Evolutionary conservation across 2,329 filamentous ascomycete genomes (phyloP), one percentile per base, ranked within the genome.

Genomic region (Fusarium heterosporum): DNA sequence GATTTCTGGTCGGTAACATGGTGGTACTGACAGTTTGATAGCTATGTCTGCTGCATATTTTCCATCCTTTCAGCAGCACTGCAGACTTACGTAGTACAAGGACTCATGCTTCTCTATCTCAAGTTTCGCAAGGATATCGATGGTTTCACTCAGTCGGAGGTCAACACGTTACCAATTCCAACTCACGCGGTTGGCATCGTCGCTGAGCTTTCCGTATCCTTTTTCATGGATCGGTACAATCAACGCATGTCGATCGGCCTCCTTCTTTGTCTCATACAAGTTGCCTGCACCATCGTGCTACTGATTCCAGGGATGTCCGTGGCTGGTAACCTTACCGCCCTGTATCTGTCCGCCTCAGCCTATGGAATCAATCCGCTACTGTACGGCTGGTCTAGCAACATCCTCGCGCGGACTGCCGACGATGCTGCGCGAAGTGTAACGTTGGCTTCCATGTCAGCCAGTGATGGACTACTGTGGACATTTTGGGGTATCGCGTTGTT

Each of bases 401-500:
- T 75, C 2, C 10, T 62, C 0, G 62, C 65, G 0, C 41, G 66
- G 2, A 66, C 64, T 0, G 72, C 64, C 2, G 81, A 82, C 16
- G 80, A 83, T 48, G 79, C 80, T 2, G 72, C 74, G 0, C 66
- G 81, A 6, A 77, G 77, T 8, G 75, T 83, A 1, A 78, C 78
- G 0, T 55, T 83, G 1, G 79, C 78, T 29, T 73, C 74, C 2
- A 82, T 83, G 79, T 79, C 78, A 1, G 77, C 79, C 13, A 75
- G 75, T 10, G 76, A 78, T 17, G 76, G 75, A 8, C 69, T 79
- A 0, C 47, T 83, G 16, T 82, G 80, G 64, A 82, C 81, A 0
- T 82, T 82, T 28, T 83, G 81, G 80, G 81, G 81, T 0, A 80
- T 83, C 8, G 74, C 73, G 0, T 39, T 83, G 17, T 82, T 82